These are phyloP conservation scores for Trypanosoma brucei DNA, from an alignment of 208 protist species.

Conservation along the genomic window DNA sequence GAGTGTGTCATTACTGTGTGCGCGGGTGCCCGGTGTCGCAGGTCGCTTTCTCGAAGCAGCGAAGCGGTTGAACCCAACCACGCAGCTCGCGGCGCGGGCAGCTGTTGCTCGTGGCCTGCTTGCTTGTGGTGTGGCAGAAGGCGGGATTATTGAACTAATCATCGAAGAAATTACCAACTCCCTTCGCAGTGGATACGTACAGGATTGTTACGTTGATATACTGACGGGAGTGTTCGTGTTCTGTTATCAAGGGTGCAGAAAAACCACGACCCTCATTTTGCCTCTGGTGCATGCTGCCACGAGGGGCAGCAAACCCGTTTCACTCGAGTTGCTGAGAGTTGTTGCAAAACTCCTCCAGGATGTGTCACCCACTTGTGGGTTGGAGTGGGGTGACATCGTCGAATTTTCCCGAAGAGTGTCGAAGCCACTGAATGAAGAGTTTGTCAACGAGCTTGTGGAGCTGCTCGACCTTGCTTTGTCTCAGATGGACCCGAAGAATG, in stretches of 20 bases:
- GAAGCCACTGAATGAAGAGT: conserved; percentile 1
- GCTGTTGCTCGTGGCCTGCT: conserved; percentile 17
- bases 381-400: conserved; percentile 13
- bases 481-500: conserved; percentile 8
- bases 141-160: conserved; percentile 8
- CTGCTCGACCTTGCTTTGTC: conserved; percentile 10
- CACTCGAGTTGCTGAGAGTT: conserved; percentile 6
- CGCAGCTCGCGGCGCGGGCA: conserved; percentile 4
- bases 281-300: conserved; percentile 1
- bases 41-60: conserved; percentile 9
- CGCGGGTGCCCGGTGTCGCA: conserved; percentile 4
- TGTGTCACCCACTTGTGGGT: conserved; percentile 1
- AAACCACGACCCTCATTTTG: conserved; percentile 8
- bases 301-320: not conserved
- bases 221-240: not conserved
- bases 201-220: not conserved
- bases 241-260: not conserved
- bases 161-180: conserved; percentile 2
- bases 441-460: conserved; percentile 11
- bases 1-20: conserved; percentile 16
- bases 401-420: conserved; percentile 7
- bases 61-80: not conserved
- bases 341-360: conserved; percentile 10
- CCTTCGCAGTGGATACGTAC: conserved; percentile 6
- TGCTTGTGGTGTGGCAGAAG: not conserved